Conservation (phyloP, 768 basidiomycete genomes). For the Rubroboletus satanas region DNA sequence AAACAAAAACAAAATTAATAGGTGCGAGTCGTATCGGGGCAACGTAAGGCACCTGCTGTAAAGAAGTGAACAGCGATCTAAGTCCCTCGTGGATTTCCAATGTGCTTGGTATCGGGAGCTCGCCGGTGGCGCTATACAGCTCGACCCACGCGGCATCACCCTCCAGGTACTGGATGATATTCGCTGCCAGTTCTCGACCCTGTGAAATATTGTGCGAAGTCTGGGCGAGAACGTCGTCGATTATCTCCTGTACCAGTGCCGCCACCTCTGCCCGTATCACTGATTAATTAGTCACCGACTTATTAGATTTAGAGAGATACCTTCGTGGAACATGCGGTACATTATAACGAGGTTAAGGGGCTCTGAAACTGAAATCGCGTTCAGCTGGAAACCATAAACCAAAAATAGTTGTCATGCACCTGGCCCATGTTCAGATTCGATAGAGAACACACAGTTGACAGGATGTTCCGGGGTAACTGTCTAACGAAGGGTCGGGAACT, state of each 20-base stretch:
- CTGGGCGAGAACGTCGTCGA: slow-evolving; percentile 40
- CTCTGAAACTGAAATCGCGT: slow-evolving; percentile 49
- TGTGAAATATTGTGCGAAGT: slow-evolving; percentile 32
- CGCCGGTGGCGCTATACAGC: slow-evolving; percentile 65
- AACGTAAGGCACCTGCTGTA: slow-evolving; percentile 32
- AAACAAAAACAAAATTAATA: slow-evolving; percentile 26
- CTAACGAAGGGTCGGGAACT: slow-evolving; percentile 38
- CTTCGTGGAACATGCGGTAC: slow-evolving; percentile 82
- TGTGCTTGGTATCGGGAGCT: slow-evolving; percentile 53
- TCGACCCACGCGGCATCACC: slow-evolving; percentile 64
- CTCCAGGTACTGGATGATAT: slow-evolving; percentile 57
- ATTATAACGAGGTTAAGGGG: slow-evolving; percentile 59
- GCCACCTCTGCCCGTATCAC: slow-evolving; percentile 55
- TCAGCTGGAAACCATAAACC: slow-evolving; percentile 7
- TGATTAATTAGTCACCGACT: slow-evolving; percentile 3
- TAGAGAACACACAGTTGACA: slow-evolving; percentile 74
- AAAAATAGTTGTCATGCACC: slow-evolving; percentile 35
- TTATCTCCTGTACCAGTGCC: slow-evolving; percentile 49
- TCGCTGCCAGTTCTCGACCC: slow-evolving; percentile 44
- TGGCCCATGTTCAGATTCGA: slow-evolving; percentile 61
- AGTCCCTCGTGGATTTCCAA: slow-evolving; percentile 31
- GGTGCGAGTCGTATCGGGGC: slow-evolving; percentile 22
- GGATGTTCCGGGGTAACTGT: slow-evolving; percentile 73
- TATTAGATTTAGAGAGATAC: slow-evolving; percentile 35
- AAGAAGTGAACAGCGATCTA: slow-evolving; percentile 18